phyloP scores from a whole-genome alignment of 2,329 filamentous ascomycete species.

The Aspergillus persii region DNA sequence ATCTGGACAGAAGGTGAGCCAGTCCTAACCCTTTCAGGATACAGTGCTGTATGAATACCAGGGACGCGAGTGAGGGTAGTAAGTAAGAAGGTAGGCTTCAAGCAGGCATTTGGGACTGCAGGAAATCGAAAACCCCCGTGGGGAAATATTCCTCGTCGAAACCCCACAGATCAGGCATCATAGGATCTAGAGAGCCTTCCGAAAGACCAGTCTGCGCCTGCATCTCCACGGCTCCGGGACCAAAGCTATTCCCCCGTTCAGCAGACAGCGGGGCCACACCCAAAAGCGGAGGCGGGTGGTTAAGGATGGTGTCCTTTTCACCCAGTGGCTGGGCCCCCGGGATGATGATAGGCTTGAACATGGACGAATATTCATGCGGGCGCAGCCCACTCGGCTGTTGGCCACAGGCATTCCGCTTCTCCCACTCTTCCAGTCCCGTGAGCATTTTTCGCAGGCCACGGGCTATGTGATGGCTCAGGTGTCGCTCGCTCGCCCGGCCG shows the following conservation, averaged over 20 bases:
- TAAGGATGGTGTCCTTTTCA: conserved; percentile 36
- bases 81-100: conserved; percentile 13
- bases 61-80: neutral
- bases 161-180: conserved; percentile 43
- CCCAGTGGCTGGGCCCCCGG: conserved; percentile 38
- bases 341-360: conserved; percentile 38
- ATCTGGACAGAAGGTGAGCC: too few relatives aligned
- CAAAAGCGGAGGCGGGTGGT: conserved; percentile 34
- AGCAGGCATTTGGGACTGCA: conserved; percentile 43
- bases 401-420: conserved; percentile 28
- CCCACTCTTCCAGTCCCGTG: conserved; percentile 40
- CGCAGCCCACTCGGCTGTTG: conserved; percentile 22
- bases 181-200: conserved; percentile 38
- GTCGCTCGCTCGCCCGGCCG: conserved; percentile 39
- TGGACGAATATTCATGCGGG: conserved; percentile 26
- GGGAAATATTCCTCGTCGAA: conserved; percentile 44
- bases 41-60: neutral
- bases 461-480: conserved; percentile 41
- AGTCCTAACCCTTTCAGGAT: neutral
- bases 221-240: conserved; percentile 10
- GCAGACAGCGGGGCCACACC: conserved; percentile 40
- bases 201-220: conserved; percentile 34
- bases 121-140: conserved; percentile 42
- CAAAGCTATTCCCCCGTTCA: conserved; percentile 35
- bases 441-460: conserved; percentile 41